Evolutionary conservation across 176 grass and related monocot genomes (phyloP).

Genomic region (Sorghum bicolor): DNA sequence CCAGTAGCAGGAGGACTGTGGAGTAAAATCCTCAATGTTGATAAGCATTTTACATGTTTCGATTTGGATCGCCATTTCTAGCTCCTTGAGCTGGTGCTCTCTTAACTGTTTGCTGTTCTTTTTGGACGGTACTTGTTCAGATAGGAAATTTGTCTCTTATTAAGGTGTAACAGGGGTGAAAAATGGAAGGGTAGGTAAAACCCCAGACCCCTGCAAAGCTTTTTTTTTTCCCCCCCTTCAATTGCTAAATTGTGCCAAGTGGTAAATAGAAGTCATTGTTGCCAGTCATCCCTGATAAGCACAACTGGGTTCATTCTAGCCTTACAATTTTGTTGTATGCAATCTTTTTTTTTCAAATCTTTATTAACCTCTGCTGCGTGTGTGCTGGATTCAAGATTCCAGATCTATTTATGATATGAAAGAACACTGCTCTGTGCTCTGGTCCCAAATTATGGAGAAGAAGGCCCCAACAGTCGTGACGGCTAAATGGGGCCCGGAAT

Average conservation of each 20-base stretch:
- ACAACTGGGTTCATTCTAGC: not conserved
- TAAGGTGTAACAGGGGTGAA: conserved; percentile 9
- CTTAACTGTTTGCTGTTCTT: not conserved
- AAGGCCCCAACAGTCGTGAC: not conserved
- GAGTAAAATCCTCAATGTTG: conserved; percentile 19
- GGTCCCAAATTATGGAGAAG: not conserved
- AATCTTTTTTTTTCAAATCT: not conserved
- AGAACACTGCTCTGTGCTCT: not conserved
- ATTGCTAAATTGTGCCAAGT: conserved; percentile 16
- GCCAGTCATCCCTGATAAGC: not conserved
- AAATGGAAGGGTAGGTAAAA: conserved; percentile 11
- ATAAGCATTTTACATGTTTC: conserved; percentile 11
- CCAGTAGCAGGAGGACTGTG: conserved; percentile 28
- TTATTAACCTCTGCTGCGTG: not conserved
- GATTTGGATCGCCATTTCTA: conserved; percentile 19
- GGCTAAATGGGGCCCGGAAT: not conserved
- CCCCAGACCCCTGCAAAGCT: not conserved
- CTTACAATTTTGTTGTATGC: not conserved
- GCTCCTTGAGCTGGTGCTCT: not conserved
- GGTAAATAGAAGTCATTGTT: conserved; percentile 38
- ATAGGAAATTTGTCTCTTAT: conserved; percentile 11
- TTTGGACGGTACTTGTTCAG: not conserved
- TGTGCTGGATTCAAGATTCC: not conserved
- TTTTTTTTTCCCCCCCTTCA: conserved; percentile 10
- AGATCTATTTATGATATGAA: conserved; percentile 1